phyloP scores from a whole-genome alignment of 2,329 filamentous ascomycete species.

The Clonostachys chloroleuca region DNA sequence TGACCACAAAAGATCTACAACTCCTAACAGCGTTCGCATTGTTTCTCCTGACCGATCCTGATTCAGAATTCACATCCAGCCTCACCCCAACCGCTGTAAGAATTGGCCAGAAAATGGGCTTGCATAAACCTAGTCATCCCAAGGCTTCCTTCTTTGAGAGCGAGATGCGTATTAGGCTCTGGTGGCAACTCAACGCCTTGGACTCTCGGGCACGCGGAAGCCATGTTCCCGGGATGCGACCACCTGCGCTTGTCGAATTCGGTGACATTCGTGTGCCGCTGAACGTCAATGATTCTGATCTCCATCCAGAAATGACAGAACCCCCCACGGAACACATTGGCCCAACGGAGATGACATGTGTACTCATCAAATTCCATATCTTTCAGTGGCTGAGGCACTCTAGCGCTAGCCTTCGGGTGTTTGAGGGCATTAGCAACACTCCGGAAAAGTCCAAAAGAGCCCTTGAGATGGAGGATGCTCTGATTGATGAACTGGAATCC shows the following conservation, averaged over 20 bases:
- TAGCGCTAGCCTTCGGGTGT: constrained; percentile 8
- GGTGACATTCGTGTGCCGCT: constrained; percentile 28
- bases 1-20: constrained; percentile 17
- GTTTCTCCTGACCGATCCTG: constrained; percentile 18
- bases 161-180: constrained; percentile 18
- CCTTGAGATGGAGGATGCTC: constrained; percentile 8
- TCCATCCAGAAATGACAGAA: constrained; percentile 43
- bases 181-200: constrained; percentile 16
- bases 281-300: constrained; percentile 51
- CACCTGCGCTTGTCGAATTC: background rate
- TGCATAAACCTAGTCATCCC: constrained; percentile 8
- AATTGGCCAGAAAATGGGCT: constrained; percentile 15
- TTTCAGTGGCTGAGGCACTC: constrained; percentile 16
- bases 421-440: constrained; percentile 5
- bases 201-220: constrained; percentile 5
- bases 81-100: constrained; percentile 12
- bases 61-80: constrained; percentile 16
- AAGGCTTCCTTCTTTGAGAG: constrained; percentile 13
- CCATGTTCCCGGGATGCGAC: background rate
- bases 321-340: constrained; percentile 37
- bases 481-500: constrained; percentile 16
- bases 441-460: constrained; percentile 3
- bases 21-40: constrained; percentile 20
- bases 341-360: constrained; percentile 52
- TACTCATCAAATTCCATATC: constrained; percentile 20